Evolutionary conservation across 495 filamentous ascomycete genomes (phyloP).

Genomic region (Penicillium bovifimosum): DNA sequence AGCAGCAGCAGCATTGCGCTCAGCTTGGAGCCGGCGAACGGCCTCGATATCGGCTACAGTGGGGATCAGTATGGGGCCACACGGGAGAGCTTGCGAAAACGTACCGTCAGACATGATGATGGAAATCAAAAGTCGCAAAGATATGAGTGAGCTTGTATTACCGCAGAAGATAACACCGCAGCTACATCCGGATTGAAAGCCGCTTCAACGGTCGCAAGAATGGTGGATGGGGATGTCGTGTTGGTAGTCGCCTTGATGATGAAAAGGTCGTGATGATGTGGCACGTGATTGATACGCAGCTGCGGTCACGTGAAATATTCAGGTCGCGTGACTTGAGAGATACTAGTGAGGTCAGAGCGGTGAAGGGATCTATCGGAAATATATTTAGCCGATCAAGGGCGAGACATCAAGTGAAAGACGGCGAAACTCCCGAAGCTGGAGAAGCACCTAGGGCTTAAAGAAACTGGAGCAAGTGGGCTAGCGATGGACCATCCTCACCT

Average conservation of each 20-base stretch:
- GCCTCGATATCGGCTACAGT: slow-evolving; percentile 70
- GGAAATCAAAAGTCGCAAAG: slow-evolving; percentile 14
- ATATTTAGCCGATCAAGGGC: too few relatives aligned
- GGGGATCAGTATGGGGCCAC: slow-evolving; percentile 22
- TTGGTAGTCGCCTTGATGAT: slow-evolving; percentile 17
- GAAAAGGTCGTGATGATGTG: slow-evolving; percentile 21
- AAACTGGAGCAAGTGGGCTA: too few relatives aligned
- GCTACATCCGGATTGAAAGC: slow-evolving; percentile 40
- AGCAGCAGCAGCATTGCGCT: slow-evolving; percentile 83
- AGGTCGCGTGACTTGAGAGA: neutral
- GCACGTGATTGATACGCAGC: slow-evolving; percentile 8
- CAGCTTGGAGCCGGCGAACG: slow-evolving; percentile 76
- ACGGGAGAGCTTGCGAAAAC: slow-evolving; percentile 17
- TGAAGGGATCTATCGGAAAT: neutral
- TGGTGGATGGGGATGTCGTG: slow-evolving; percentile 18
- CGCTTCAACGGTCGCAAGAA: slow-evolving; percentile 29
- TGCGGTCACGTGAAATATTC: neutral
- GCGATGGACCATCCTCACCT: too few relatives aligned
- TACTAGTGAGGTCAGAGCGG: neutral
- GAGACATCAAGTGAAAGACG: too few relatives aligned
- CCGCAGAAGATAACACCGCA: slow-evolving; percentile 27
- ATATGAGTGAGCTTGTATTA: slow-evolving; percentile 28
- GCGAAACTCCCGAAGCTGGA: too few relatives aligned
- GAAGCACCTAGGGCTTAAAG: too few relatives aligned
- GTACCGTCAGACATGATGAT: slow-evolving; percentile 58